Evolutionary conservation across 1,284 basidiomycete species (phyloP).

Genomic region (Pascua sp.): DNA sequence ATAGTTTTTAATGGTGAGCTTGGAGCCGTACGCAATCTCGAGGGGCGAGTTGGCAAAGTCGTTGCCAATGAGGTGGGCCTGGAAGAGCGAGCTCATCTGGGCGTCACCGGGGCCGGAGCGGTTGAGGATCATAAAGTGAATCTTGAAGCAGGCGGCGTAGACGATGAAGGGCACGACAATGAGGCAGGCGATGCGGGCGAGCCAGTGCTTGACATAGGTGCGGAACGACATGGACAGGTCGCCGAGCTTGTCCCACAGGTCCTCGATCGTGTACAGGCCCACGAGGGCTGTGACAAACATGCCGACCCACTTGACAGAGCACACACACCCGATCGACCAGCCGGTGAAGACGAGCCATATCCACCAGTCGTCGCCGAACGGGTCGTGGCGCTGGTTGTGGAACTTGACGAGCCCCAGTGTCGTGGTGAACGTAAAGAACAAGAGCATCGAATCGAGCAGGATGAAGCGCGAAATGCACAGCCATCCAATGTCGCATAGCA

Average conservation of each 20-base stretch:
- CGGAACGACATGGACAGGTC: conserved; percentile 83
- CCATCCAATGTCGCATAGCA: conserved; percentile 91
- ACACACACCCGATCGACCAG: conserved; percentile 90
- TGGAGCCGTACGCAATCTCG: conserved; percentile 86
- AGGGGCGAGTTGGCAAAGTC: conserved; percentile 85
- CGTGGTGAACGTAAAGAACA: conserved; percentile 97
- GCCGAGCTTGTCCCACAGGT: conserved; percentile 98
- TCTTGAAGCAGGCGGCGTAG: conserved; percentile 91
- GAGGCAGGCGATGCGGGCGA: conserved; percentile 76
- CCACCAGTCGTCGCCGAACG: conserved; percentile 96
- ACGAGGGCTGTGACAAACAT: conserved; percentile 92
- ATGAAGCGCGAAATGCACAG: conserved; percentile 95
- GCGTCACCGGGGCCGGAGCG: conserved; percentile 93
- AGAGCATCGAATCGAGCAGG: conserved; percentile 92
- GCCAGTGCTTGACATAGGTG: conserved; percentile 88
- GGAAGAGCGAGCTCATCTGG: conserved; percentile 98
- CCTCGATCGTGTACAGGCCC: conserved; percentile 93
- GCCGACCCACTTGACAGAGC: conserved; percentile 95
- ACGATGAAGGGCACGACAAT: conserved; percentile 86
- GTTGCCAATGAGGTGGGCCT: conserved; percentile 92
- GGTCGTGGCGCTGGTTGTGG: conserved; percentile 88
- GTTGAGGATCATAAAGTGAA: conserved; percentile 92
- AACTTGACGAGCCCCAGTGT: conserved; percentile 94
- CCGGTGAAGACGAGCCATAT: conserved; percentile 88
- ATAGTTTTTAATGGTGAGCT: conserved; percentile 92